Base-by-base conservation (phyloP, 1,284 basidiomycete genomes). In the Ganoderma multipileum region DNA sequence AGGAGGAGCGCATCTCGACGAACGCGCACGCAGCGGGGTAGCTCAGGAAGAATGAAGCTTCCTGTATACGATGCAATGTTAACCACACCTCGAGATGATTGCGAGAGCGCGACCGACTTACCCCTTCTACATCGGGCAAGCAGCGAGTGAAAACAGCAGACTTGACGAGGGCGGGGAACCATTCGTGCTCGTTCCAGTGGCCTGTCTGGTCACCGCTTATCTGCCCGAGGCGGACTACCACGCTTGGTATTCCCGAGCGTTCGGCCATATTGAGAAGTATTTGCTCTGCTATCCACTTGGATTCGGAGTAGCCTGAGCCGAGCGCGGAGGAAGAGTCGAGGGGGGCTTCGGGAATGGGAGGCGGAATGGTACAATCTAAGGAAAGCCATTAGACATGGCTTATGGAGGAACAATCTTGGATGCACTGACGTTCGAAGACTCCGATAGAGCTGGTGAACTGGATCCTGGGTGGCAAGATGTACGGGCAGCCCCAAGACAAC, bases 131-230 rank as follows among this genome's bases (percentile, higher is more conserved):
- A 11, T 65, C 63, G 4, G 67, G 67, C 16, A 68, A 28, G 33
- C 59, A 68, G 11, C 41, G 39, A 26, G 61, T 55, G 50, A 59
- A 36, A 14, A 54, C 1, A 47, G 57, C 62, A 7, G 64, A 65
- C 55, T 64, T 68, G 42, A 68, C 63, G n/a, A 66, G 52, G 20
- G 70, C 61, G 5, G 85, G 84, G 12, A 85, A 74, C 84, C 84
- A 86, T 62, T 86, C 84, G 8, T 74, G 77, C 41, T 76, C 72
- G 44, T 80, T 81, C 85, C 85, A 86, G 20, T 76, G 76, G 2
- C 85, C 85, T 63, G 77, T 81, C 18, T 69, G 65, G 11, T 72
- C 71, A 1, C 84, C 83, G 52, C 78, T 78, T 28, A 86, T 72
- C 71, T 85, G 84, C 2, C 84, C 84, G 41, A 85, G 78, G 20